Percentiles rank a stretch among this genome's conserved stretches.
Conservation (phyloP, 257 asterid genomes). For the Thymus quinquecostatus region DNA sequence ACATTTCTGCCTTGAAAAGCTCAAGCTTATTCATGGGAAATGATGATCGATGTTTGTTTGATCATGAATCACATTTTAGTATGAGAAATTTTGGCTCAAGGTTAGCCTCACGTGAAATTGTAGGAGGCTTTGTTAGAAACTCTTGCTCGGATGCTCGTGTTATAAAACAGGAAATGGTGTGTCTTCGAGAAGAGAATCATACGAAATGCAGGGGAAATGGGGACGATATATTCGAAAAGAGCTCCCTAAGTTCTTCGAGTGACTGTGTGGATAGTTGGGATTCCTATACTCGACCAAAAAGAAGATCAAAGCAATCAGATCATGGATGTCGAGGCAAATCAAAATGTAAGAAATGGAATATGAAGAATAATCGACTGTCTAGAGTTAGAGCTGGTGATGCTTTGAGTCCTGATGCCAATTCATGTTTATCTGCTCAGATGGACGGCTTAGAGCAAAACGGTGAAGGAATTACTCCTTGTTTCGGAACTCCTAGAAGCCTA, state of each 20-base stretch:
- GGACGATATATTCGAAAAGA: conserved; percentile 39
- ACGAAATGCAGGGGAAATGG: conserved; percentile 34
- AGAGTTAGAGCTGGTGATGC: conserved; percentile 51
- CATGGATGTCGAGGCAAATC: conserved; percentile 33
- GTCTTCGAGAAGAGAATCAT: conserved; percentile 40
- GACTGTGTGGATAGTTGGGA: conserved; percentile 47
- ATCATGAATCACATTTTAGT: conserved; percentile 8
- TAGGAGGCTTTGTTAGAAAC: conserved; percentile 27
- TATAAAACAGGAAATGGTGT: conserved; percentile 30
- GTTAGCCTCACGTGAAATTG: conserved; percentile 1
- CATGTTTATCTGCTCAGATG: conserved; percentile 37
- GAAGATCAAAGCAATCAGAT: conserved; percentile 38
- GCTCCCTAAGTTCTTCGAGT: conserved; percentile 31
- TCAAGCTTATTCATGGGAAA: not conserved
- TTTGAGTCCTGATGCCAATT: conserved; percentile 47
- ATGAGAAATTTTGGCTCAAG: conserved; percentile 34
- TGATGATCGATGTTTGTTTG: conserved; percentile 2
- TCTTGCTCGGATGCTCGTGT: conserved; percentile 13
- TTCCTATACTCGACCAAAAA: conserved; percentile 43
- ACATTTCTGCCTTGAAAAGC: conserved; percentile 12
- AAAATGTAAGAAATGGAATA: conserved; percentile 34
- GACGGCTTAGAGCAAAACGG: conserved; percentile 31
- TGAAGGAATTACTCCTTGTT: conserved; percentile 35
- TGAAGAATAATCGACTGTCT: conserved; percentile 42
- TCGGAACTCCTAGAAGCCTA: conserved; percentile 63